These are phyloP conservation scores for Pseudisothecium myosuroides DNA, from an alignment of 225 moss, liverwort and hornwort species.

Conservation along the genomic window DNA sequence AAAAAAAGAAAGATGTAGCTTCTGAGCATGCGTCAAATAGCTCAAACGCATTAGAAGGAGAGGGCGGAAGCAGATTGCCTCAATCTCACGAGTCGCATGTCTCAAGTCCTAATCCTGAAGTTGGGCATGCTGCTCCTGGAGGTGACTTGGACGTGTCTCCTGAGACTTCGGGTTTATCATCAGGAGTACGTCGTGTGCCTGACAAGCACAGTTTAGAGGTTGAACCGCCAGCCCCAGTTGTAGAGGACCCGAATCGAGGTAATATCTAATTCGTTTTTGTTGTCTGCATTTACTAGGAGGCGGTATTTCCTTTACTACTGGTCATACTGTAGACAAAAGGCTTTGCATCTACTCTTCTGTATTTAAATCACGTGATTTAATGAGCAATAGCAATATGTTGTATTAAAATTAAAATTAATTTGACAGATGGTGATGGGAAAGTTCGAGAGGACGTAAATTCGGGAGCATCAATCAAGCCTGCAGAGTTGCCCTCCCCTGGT, in stretches of 20 bases:
- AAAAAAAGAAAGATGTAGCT: not conserved
- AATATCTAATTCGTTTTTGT: not conserved
- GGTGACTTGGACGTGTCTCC: not conserved
- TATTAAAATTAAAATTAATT: not conserved
- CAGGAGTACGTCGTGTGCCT: not conserved
- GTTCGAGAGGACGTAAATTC: not conserved
- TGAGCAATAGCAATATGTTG: not conserved
- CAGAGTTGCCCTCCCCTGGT: not conserved
- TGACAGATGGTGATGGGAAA: not conserved
- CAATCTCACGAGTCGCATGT: not conserved
- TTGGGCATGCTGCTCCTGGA: not conserved
- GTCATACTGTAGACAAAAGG: not conserved
- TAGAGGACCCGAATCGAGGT: slow-evolving; percentile 17
- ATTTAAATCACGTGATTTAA: not conserved
- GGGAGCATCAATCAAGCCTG: not conserved
- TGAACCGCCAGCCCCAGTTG: not conserved
- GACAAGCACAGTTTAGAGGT: not conserved
- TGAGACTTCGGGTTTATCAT: not conserved
- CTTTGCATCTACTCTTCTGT: not conserved
- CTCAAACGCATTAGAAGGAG: not conserved
- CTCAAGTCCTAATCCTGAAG: not conserved
- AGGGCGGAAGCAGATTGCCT: not conserved
- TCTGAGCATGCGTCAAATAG: not conserved
- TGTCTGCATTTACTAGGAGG: not conserved
- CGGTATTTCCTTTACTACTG: not conserved